These are phyloP conservation scores for Pichia sp. DNA, from an alignment of 1,139 yeast genomes.

Conservation along the genomic window DNA sequence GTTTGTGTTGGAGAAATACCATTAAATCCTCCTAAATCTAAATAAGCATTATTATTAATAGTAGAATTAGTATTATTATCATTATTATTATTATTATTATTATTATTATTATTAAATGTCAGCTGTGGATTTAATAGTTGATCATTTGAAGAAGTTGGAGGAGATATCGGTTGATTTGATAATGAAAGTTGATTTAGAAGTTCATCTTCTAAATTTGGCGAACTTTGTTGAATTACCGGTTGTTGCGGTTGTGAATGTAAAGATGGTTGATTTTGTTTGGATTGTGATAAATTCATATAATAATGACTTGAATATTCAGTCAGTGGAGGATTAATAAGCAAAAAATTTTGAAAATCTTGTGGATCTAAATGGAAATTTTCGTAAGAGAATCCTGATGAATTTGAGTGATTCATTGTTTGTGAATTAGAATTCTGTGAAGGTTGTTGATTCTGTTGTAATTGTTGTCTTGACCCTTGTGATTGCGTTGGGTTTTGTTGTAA, in stretches of 20 bases:
- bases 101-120: no score
- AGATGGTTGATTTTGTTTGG: not conserved
- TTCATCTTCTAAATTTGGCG: slow-evolving; percentile 2
- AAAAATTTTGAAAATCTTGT: slow-evolving; percentile 29
- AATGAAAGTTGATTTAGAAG: not conserved
- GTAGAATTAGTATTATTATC: not conserved
- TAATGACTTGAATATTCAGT: slow-evolving; percentile 25
- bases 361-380: slow-evolving; percentile 30
- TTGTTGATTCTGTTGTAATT: no score
- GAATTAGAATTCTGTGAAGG: no score
- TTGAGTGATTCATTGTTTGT: not conserved
- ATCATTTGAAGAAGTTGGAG: slow-evolving; percentile 1
- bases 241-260: not conserved
- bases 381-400: slow-evolving; percentile 5
- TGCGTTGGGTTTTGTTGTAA: no score
- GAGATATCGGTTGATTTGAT: not conserved
- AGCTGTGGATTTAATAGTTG: not conserved
- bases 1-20: not conserved
- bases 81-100: no score
- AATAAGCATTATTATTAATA: not conserved
- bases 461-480: no score
- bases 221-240: not conserved
- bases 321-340: slow-evolving; percentile 30
- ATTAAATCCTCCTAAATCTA: not conserved
- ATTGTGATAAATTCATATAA: slow-evolving; percentile 10